These are phyloP conservation scores for Furcasterigmium furcatum DNA, from an alignment of 2,329 filamentous ascomycete genomes.

Conservation along the genomic window DNA sequence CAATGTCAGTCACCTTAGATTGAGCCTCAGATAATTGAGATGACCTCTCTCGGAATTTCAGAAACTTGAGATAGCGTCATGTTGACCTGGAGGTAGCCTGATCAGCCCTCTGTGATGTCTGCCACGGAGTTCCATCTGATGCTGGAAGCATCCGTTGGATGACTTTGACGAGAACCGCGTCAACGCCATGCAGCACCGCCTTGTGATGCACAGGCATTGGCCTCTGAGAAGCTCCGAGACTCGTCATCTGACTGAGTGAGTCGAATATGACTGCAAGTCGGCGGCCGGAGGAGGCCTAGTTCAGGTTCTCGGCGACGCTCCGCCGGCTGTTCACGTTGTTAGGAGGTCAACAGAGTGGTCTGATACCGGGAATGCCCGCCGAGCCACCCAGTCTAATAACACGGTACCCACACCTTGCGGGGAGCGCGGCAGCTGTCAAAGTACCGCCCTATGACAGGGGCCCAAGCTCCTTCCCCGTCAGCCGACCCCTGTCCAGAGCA, in stretches of 20 bases:
- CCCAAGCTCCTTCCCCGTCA: background rate
- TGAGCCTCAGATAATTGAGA: too few relatives aligned
- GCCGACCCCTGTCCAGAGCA: background rate
- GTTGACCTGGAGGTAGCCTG: too few relatives aligned
- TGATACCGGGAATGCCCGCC: background rate
- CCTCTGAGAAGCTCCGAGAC: background rate
- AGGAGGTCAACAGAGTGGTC: too few relatives aligned
- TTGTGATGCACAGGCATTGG: too few relatives aligned
- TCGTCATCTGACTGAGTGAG: background rate
- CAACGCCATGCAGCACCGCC: too few relatives aligned
- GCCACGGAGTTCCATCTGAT: too few relatives aligned
- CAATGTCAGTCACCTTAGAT: too few relatives aligned
- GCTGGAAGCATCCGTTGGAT: constrained; percentile 7
- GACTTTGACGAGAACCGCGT: background rate
- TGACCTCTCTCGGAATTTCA: too few relatives aligned
- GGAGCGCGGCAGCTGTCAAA: background rate
- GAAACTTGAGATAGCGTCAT: too few relatives aligned
- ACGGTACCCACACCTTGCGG: background rate
- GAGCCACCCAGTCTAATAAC: background rate
- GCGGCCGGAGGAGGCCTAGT: background rate
- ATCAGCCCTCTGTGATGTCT: too few relatives aligned
- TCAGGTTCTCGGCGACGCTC: background rate
- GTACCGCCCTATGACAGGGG: background rate
- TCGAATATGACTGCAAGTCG: background rate
- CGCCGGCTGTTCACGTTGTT: background rate